Evolutionary conservation across 768 basidiomycete genomes (phyloP).

Genomic region (Boletus reticuloceps): DNA sequence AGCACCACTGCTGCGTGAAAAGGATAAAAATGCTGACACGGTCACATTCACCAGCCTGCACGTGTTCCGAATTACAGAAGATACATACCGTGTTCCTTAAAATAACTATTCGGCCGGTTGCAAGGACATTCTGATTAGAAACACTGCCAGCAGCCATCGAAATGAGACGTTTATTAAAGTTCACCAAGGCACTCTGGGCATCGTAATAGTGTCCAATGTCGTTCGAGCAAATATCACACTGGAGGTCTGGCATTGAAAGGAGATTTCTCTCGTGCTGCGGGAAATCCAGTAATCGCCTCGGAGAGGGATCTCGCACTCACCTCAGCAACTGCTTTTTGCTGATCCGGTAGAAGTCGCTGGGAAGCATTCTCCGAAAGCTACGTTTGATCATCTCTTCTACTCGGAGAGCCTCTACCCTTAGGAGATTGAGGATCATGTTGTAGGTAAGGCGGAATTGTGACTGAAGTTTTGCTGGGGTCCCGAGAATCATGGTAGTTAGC

Average conservation of each 20-base stretch:
- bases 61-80: neutral
- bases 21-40: slow-evolving; percentile 65
- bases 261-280: slow-evolving; percentile 70
- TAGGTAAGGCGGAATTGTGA: slow-evolving; percentile 98
- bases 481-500: slow-evolving; percentile 88
- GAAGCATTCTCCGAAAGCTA: slow-evolving; percentile 98
- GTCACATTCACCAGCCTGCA: neutral
- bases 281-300: slow-evolving; percentile 6
- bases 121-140: slow-evolving; percentile 66
- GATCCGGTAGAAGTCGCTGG: slow-evolving; percentile 87
- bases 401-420: slow-evolving; percentile 91
- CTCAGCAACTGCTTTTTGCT: slow-evolving; percentile 84
- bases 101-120: slow-evolving; percentile 77
- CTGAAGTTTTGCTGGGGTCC: slow-evolving; percentile 85
- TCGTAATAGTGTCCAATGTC: slow-evolving; percentile 83
- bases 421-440: slow-evolving; percentile 97
- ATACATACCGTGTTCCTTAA: slow-evolving; percentile 73
- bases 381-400: slow-evolving; percentile 99
- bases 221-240: slow-evolving; percentile 63
- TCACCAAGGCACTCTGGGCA: slow-evolving; percentile 55
- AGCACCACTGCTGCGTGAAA: slow-evolving; percentile 73
- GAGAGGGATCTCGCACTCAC: slow-evolving; percentile 40
- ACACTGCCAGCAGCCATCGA: slow-evolving; percentile 55
- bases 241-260: slow-evolving; percentile 57
- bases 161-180: slow-evolving; percentile 61